Evolutionary conservation across 305 asterid species (phyloP), one percentile per base, ranked within the genome.

Genomic region (Ruellia speciosa): DNA sequence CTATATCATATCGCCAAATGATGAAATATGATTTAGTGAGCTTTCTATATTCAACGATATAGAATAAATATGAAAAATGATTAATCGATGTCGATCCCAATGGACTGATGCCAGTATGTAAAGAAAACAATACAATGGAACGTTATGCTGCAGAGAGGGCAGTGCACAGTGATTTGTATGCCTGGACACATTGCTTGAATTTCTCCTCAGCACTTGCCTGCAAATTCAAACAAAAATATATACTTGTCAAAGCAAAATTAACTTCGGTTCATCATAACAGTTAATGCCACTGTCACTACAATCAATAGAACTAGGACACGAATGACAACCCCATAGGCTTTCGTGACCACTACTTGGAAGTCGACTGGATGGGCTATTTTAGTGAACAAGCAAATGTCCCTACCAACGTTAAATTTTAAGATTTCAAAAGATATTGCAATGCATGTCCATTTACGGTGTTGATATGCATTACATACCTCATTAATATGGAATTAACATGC

Each of bases 141-240:
- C 9, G 58, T 67, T 72, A 79, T 10, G 67, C 70, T 54, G 79
- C 35, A 1, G 90, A 77, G 63, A 80, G 71, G 28, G 80, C 78
- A 39, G 18, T 60, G 79, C 93, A 86, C 55, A 89, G 66, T 40
- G 93, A 84, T 46, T 84, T 80, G 83, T 89, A 89, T 14, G 95
- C 95, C 52, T 69, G 67, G 14, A 68, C 93, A 50, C 97, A 89
- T 24, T 58, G 69, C 78, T 89, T 86, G 68, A 89, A 89, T 72
- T 77, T 82, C 78, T 84, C 95, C 73, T 79, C 88, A 40, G 93
- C 94, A n/a, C 51, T 76, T 52, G 75, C 85, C 97, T 89, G 90
- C 58, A 65, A 19, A 66, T 45, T 69, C 52, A 60, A 41, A 50
- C 45, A 20, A 40, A 73, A 3, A 1, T 37, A 2, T 37, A 37